phyloP scores from a whole-genome alignment of 805 yeast species.

The Nakazawaea wyomingensis region DNA sequence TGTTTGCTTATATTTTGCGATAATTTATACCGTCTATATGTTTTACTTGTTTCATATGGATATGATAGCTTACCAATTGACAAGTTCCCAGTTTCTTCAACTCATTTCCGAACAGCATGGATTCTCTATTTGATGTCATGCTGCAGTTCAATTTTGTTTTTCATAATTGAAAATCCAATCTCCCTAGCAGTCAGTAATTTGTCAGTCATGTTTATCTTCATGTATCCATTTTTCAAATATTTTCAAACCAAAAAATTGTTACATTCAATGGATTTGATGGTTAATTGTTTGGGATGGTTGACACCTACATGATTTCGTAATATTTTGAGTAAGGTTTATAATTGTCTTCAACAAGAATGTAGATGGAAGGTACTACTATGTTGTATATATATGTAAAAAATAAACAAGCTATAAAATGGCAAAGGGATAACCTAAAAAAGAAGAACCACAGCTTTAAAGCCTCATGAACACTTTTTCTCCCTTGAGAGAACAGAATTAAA shows the following conservation, averaged over 20 bases:
- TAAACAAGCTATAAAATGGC: no score
- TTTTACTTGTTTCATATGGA: background rate
- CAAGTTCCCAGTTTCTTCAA: background rate
- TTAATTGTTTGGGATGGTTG: no score
- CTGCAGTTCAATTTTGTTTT: background rate
- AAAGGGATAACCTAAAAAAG: no score
- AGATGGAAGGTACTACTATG: no score
- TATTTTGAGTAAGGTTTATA: no score
- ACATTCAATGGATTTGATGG: background rate
- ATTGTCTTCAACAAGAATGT: no score
- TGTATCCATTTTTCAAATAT: background rate
- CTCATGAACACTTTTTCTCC: no score
- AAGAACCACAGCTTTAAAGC: no score
- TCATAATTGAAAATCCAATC: background rate
- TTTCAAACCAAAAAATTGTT: background rate
- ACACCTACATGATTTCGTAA: no score
- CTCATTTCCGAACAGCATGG: background rate
- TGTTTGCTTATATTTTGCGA: background rate
- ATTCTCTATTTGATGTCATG: background rate
- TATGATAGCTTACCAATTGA: background rate
- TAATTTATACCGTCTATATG: background rate
- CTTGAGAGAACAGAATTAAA: no score
- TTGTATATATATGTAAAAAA: no score
- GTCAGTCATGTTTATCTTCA: background rate
- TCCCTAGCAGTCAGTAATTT: background rate